Base-by-base conservation (phyloP, 768 basidiomycete genomes). In the Naganishia vaughanmartiniae region DNA sequence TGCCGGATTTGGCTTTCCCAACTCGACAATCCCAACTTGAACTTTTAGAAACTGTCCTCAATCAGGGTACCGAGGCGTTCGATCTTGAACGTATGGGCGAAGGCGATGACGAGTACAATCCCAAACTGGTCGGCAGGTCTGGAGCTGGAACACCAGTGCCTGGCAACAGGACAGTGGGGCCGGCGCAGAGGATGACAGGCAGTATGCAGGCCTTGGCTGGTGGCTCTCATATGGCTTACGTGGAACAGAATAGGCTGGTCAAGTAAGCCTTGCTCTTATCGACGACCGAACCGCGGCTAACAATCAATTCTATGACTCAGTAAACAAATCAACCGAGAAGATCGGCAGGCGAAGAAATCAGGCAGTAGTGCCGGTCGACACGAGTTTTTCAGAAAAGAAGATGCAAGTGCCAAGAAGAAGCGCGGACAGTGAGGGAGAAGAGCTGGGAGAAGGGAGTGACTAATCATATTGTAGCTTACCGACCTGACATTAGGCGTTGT, bases 21-120 rank as follows among this genome's bases (percentile, higher is more conserved):
- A 92, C 91, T 48, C 87, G 87, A 76, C 89, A 92, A 75, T 91
- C 96, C 77, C 95, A 98, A 83, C 95, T 98, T 70, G 95, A 97
- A 79, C 87, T 99, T 21, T 85, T 99, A n/a, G 90, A 91, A 70
- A 89, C 91, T 7, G 94, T 98, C 21, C 85, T 98, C 24, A 84
- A 93, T 72, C 91, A 93, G 36, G 92, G 90, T 80, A 95, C 96
- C 79, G 89, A 87, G 74, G 91, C 90, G 76, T 92, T 91, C 19
- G 92, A 93, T 76, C 86, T 93, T 60, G 92, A 91, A 42, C 85
- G 87, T 39, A 94, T 94, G 78, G 86, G 93, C 66, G 86, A 73
- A 53, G 72, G 48, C n/a, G 87, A 85, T n/a, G 79, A 80, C 63
- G 76, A 78, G 51, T 78, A 78, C 42, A 77, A 76, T 26, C 51